Percentiles rank a stretch among this genome's conserved stretches.
phyloP scores from a whole-genome alignment of 192 early-diverging fungal species.

The Linnemannia schmuckeri region DNA sequence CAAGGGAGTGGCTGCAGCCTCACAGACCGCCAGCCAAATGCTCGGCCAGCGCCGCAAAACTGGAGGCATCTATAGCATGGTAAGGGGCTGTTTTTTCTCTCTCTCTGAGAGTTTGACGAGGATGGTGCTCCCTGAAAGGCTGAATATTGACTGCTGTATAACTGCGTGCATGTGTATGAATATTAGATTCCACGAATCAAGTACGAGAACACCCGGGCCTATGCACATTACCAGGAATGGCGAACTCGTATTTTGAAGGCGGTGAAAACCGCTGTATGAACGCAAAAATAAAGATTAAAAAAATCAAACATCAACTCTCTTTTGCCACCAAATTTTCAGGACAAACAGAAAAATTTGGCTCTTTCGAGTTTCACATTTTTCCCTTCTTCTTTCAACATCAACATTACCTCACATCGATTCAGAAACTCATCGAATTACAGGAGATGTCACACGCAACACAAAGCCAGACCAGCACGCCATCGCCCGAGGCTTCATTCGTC shows the following conservation, averaged over 20 bases:
- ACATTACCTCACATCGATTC: not conserved
- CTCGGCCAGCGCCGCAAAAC: conserved; percentile 24
- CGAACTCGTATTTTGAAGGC: conserved; percentile 6
- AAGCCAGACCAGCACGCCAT: not conserved
- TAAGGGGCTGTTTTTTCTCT: not conserved
- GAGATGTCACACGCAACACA: not conserved
- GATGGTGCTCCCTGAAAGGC: not conserved
- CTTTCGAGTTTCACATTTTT: not conserved
- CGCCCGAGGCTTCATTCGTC: conserved; percentile 7
- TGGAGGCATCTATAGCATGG: conserved; percentile 55
- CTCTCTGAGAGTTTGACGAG: too few species aligned
- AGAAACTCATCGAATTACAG: not conserved
- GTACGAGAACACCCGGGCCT: conserved; percentile 36
- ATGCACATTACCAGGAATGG: conserved; percentile 44
- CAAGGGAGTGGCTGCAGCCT: conserved; percentile 14
- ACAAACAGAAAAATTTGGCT: not conserved
- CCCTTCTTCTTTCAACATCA: not conserved
- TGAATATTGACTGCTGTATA: not conserved
- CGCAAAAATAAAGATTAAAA: conserved; percentile 11
- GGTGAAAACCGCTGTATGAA: not conserved
- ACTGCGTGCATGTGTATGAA: not conserved
- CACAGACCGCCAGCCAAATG: not conserved
- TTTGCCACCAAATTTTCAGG: conserved; percentile 16
- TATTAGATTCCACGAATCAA: conserved; percentile 43
- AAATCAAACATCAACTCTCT: not conserved